These are phyloP conservation scores for Choiromyces venosus DNA, from an alignment of 495 filamentous ascomycete genomes.

Conservation along the genomic window DNA sequence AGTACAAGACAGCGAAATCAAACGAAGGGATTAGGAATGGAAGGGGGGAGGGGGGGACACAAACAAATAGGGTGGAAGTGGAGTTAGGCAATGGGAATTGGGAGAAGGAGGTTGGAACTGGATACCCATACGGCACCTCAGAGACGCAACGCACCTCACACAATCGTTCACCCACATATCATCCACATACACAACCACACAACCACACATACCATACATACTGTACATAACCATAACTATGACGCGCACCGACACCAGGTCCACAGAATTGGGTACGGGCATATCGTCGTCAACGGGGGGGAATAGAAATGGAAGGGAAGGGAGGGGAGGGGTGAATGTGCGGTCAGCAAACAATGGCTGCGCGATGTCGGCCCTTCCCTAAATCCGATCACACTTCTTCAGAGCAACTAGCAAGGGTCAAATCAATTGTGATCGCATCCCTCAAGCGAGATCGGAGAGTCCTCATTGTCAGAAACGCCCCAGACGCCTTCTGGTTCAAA, in stretches of 20 bases:
- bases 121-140: not conserved
- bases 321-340: not conserved
- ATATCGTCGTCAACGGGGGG: constrained; percentile 35
- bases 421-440: constrained; percentile 33
- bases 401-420: constrained; percentile 19
- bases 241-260: constrained; percentile 37
- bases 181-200: not conserved
- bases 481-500: constrained; percentile 17
- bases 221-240: constrained; percentile 30
- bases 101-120: not conserved
- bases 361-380: constrained; percentile 26
- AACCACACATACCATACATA: not conserved
- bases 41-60: not conserved
- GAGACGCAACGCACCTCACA: constrained; percentile 1
- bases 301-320: not conserved
- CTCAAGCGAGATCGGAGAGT: constrained; percentile 36
- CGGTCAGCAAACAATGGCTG: constrained; percentile 32
- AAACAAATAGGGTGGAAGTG: not conserved
- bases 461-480: constrained; percentile 36
- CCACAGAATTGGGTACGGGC: constrained; percentile 37
- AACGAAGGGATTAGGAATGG: too few relatives aligned
- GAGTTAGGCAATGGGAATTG: constrained; percentile 4
- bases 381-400: constrained; percentile 19
- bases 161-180: not conserved
- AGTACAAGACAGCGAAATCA: too few relatives aligned